Evolutionary conservation across 2,329 filamentous ascomycete genomes (phyloP), one percentile per base, ranked within the genome.

Genomic region (Fusarium sp.): DNA sequence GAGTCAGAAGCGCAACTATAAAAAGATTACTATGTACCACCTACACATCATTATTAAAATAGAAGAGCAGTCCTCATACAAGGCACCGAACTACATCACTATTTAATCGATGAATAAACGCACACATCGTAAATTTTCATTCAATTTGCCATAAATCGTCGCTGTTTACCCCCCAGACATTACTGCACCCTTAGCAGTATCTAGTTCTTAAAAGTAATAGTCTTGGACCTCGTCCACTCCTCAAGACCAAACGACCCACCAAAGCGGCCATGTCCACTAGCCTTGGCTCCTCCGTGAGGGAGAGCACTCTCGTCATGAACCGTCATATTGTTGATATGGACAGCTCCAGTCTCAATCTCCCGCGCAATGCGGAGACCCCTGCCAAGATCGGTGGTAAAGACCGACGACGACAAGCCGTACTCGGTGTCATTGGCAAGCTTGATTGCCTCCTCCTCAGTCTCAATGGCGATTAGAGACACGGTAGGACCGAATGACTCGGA

Each of bases 401-500:
- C 89, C 0, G 93, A 88, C 4, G 91, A 88, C 3, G 87, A 86
- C 11, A 97, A 87, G 5, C 94, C 94, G 79, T 95, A 97, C 59
- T 95, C 92, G 2, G 92, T 95, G 77, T 96, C 93, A 79, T 97
- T 97, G 16, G 94, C 93, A 20, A 96, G 84, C 33, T 86, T 84
- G 27, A 97, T 82, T 0, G 93, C 94, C 74, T 95, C 92, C 35
- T 94, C 93, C 56, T 94, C 92, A 3, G 83, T 86, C n/a, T 90
- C 86, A 29, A 95, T 87, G 24, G 88, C 85, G 16, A 92, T 89
- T 22, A 97, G 79, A 18, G 90, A 91, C 1, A 95, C 92, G 0
- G 89, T 91, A 0, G 95, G 94, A 0, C 93, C 94, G 77, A 97
- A 97, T 1, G 90, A 93, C 83, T 97, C 94, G 1, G 88, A 91